Evolutionary conservation across 306 rosid species (phyloP).

Genomic region (Myrica gale): DNA sequence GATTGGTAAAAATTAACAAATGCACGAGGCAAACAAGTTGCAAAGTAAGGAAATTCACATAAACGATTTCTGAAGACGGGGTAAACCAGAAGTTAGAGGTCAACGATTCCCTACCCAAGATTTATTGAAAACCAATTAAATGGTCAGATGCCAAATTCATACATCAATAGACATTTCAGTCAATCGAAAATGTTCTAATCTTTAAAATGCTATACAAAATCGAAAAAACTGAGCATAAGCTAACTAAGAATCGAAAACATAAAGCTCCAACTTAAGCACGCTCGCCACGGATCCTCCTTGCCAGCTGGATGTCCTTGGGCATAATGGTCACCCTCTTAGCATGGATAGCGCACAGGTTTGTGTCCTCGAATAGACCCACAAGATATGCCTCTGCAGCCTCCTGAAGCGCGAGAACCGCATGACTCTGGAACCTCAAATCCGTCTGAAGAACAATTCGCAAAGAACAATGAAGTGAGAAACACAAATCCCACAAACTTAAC

Average conservation of each 20-base stretch:
- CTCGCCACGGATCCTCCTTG: constrained; percentile 66
- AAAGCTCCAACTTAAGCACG: constrained; percentile 43
- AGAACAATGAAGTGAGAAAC: not conserved
- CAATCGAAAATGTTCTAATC: not conserved
- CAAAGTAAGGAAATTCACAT: too few relatives aligned
- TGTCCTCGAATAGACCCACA: constrained; percentile 74
- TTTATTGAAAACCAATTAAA: not conserved
- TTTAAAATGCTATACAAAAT: not conserved
- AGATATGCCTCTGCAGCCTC: constrained; percentile 72
- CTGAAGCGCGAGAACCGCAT: constrained; percentile 73
- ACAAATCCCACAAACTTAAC: not conserved
- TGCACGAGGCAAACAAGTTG: too few relatives aligned
- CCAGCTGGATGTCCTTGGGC: constrained; percentile 78
- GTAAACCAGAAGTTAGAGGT: too few relatives aligned
- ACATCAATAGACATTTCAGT: not conserved
- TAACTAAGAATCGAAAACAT: not conserved
- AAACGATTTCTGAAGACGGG: too few relatives aligned
- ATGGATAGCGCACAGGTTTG: constrained; percentile 70
- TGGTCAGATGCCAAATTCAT: not conserved
- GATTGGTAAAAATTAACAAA: too few relatives aligned
- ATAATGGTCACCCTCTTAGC: constrained; percentile 81
- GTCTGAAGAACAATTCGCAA: constrained; percentile 35
- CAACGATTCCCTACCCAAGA: too few relatives aligned
- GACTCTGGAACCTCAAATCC: constrained; percentile 77
- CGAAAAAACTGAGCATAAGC: not conserved